These are phyloP conservation scores for Physaria fendleri DNA, from an alignment of 345 rosid genomes.

Conservation along the genomic window DNA sequence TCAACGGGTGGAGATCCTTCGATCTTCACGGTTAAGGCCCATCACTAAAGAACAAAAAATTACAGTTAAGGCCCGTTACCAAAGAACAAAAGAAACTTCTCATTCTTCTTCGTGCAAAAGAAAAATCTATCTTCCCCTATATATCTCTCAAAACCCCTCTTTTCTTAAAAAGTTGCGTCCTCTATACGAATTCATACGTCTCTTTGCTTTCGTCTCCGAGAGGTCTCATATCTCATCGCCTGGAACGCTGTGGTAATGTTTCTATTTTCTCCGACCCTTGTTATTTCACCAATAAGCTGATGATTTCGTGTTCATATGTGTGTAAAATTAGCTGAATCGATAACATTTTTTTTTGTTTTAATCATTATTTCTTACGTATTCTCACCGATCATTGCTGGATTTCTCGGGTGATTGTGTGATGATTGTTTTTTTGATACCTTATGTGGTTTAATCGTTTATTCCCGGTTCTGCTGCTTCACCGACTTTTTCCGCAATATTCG, in stretches of 20 bases:
- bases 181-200: constrained; percentile 9
- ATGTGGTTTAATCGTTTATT: not conserved
- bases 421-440: not conserved
- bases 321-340: constrained; percentile 4
- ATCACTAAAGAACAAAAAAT: no score
- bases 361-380: not conserved
- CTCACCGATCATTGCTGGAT: not conserved
- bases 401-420: not conserved
- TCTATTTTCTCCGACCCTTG: constrained; percentile 17
- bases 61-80: no score
- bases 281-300: not conserved
- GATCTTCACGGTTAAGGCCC: no score
- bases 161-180: constrained; percentile 11
- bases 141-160: constrained; percentile 18
- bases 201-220: constrained; percentile 20
- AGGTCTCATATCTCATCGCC: constrained; percentile 3
- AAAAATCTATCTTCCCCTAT: no score
- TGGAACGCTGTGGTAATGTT: constrained; percentile 18
- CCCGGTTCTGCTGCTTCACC: not conserved
- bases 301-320: not conserved
- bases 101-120: no score
- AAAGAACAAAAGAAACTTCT: no score
- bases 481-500: constrained; percentile 11
- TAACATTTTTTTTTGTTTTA: no score
- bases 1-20: no score